Conservation (phyloP, 2,329 filamentous ascomycete genomes). For the Fusarium bactridioides region DNA sequence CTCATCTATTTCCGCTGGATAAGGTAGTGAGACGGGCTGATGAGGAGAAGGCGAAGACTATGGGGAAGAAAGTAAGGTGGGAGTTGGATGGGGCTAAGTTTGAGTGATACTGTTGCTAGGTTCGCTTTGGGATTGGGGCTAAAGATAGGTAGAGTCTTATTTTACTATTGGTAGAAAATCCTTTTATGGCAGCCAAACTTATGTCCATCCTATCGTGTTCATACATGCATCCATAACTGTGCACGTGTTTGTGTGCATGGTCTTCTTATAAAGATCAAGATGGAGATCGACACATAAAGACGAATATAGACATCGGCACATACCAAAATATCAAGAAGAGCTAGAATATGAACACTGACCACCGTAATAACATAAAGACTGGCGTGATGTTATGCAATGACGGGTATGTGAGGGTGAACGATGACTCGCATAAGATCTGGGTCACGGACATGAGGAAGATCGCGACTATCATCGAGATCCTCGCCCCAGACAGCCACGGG, state of each 20-base stretch:
- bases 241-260: background rate
- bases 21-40: no score
- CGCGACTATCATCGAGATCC: background rate
- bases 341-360: background rate
- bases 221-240: background rate
- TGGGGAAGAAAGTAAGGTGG: background rate
- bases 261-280: background rate
- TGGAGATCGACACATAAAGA: background rate
- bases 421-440: background rate
- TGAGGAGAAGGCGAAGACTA: background rate
- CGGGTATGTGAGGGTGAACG: background rate
- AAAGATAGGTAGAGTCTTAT: background rate
- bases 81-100: background rate
- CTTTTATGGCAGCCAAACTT: background rate
- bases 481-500: no score
- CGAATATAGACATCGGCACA: background rate
- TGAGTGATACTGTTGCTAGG: background rate
- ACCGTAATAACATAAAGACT: background rate
- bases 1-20: no score
- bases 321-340: background rate
- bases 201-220: background rate
- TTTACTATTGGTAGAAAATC: background rate
- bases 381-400: background rate
- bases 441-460: background rate
- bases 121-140: background rate